phyloP scores from a whole-genome alignment of 495 filamentous ascomycete genomes.

The Darksidea phi region DNA sequence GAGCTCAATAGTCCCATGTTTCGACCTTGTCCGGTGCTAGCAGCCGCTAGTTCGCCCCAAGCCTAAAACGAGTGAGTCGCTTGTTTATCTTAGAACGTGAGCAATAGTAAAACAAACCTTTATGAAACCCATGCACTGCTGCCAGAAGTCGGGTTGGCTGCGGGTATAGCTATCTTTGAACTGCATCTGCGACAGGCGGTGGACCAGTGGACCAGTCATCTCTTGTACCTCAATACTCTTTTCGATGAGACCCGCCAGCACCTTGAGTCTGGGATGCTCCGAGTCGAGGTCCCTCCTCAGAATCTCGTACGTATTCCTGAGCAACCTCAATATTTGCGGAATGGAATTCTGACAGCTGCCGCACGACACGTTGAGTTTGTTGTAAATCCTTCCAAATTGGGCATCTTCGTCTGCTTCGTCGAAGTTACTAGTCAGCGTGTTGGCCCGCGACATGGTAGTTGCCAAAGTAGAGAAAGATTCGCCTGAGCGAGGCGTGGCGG shows the following conservation, averaged over 20 bases:
- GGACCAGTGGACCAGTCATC: conserved; percentile 69
- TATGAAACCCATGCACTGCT: conserved; percentile 73
- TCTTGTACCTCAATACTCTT: conserved; percentile 62
- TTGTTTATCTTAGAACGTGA: background rate
- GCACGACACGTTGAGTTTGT: conserved; percentile 65
- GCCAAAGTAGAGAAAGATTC: conserved; percentile 68
- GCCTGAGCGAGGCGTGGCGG: conserved; percentile 70
- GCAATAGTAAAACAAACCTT: conserved; percentile 42
- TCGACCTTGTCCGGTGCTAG: conserved; percentile 59
- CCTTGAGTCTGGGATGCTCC: conserved; percentile 40
- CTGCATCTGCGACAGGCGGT: conserved; percentile 72
- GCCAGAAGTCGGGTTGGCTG: conserved; percentile 78
- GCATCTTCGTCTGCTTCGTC: conserved; percentile 74
- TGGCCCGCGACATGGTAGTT: conserved; percentile 48
- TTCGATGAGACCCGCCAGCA: conserved; percentile 52
- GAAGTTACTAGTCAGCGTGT: conserved; percentile 51
- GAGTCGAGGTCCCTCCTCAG: conserved; percentile 42
- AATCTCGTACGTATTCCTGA: conserved; percentile 52
- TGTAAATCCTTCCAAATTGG: conserved; percentile 76
- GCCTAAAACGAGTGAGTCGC: conserved; percentile 47
- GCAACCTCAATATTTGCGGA: conserved; percentile 62
- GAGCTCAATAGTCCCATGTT: conserved; percentile 63
- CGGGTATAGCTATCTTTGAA: conserved; percentile 75
- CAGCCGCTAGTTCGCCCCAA: conserved; percentile 63
- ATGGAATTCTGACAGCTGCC: conserved; percentile 65